A percentile compares a stretch with the other conserved stretches of the same genome.
phyloP scores from a whole-genome alignment of 345 rosid genomes.

The Kernera saxatilis region DNA sequence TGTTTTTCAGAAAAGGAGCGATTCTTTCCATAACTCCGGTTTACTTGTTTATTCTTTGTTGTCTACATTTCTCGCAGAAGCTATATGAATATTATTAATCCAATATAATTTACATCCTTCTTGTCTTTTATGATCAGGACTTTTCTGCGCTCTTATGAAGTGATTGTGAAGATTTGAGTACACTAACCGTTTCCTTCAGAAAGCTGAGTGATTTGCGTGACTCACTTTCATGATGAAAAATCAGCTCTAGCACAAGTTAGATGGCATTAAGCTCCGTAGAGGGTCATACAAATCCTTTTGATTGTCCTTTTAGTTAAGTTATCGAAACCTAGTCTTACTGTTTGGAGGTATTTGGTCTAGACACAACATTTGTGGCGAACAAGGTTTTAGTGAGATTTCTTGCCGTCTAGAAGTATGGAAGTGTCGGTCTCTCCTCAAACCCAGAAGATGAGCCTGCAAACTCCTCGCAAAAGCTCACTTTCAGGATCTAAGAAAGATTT shows the following conservation, averaged over 20 bases:
- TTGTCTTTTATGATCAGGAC: constrained; percentile 10
- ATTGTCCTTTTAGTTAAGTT: background rate
- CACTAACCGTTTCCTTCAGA: background rate
- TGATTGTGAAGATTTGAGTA: background rate
- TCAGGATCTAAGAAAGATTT: constrained; percentile 55
- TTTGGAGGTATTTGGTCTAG: constrained; percentile 7
- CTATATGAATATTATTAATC: background rate
- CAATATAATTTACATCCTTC: background rate
- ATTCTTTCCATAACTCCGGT: constrained; percentile 17
- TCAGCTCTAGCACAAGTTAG: background rate
- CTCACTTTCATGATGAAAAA: background rate
- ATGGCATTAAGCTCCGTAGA: background rate
- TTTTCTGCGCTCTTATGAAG: background rate
- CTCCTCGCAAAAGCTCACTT: constrained; percentile 42
- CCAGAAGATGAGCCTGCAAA: constrained; percentile 50
- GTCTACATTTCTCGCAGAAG: background rate
- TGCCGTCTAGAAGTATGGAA: constrained; percentile 39
- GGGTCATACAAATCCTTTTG: background rate
- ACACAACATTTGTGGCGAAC: background rate
- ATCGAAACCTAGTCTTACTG: background rate
- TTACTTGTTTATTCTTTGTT: constrained; percentile 7
- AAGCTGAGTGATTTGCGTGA: background rate
- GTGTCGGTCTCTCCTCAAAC: constrained; percentile 50
- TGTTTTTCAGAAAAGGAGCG: constrained; percentile 1
- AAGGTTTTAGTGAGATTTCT: constrained; percentile 1